Evolutionary conservation across 2,329 filamentous ascomycete species (phyloP).

Genomic region (Pezicula radicicola): DNA sequence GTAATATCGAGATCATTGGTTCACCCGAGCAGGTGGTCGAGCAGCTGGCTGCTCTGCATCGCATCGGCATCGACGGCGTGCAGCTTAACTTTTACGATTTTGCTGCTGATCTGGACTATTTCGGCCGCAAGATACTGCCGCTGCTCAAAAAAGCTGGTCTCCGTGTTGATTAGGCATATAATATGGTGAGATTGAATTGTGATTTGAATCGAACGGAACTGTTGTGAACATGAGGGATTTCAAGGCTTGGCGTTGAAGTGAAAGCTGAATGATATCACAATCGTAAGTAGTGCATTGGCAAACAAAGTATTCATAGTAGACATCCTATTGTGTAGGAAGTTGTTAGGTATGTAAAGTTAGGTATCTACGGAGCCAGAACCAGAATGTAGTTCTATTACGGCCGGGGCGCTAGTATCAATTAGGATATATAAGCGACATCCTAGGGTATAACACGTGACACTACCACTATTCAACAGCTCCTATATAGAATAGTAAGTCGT

Average conservation of each 20-base stretch:
- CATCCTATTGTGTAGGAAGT: no score
- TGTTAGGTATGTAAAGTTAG: no score
- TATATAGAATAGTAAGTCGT: no score
- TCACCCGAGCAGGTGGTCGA: conserved; percentile 18
- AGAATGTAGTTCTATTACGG: no score
- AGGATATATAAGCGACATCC: no score
- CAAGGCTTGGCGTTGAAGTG: background rate
- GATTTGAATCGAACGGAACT: background rate
- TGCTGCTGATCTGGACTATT: conserved; percentile 16
- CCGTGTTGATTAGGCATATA: background rate
- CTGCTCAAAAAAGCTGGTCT: conserved; percentile 14
- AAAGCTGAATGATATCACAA: background rate
- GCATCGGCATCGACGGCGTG: conserved; percentile 20
- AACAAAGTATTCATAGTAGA: no score
- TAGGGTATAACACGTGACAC: no score
- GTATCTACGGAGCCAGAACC: no score
- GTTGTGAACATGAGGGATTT: background rate
- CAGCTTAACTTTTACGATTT: conserved; percentile 21
- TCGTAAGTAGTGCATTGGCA: background rate
- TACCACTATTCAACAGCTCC: no score
- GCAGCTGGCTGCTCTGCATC: conserved; percentile 16
- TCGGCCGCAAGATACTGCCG: conserved; percentile 18
- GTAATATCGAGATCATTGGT: conserved; percentile 22
- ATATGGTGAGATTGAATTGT: background rate
- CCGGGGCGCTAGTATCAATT: no score